Evolutionary conservation across 495 filamentous ascomycete genomes (phyloP), one percentile per base, ranked within the genome.

Genomic region (Tuber aestivum): DNA sequence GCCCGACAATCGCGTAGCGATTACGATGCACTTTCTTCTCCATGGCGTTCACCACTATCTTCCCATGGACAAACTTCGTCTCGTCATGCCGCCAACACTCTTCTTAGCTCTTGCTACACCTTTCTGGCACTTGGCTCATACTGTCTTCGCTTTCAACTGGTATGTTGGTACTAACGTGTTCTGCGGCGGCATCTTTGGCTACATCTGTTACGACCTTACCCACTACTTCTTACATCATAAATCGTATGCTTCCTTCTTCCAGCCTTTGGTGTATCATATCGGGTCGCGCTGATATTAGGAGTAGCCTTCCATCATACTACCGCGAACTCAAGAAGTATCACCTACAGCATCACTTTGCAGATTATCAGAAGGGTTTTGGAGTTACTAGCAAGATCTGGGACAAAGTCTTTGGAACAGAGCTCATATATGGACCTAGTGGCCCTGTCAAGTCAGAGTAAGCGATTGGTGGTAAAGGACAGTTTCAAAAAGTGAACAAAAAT

Each of bases 141-240:
- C 88, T 5, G 83, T 98, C 71, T 93, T 98, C 84, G 93, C 84
- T 84, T 97, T 89, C 83, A 88, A 97, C 83, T 97, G 93, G 94
- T 87, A 90, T 84, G 88, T 92, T 3, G 96, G 89, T 32, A 88
- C 90, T 3, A 86, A 90, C 4, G 90, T 92, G 8, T 98, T 87
- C 86, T 95, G 91, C 82, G 96, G 96, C 41, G 96, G 94, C 74
- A 90, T 99, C 70, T 97, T 97, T 79, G 96, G 96, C 40, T 99
- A 98, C 82, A 88, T 97, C 72, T 93, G 91, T 85, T 99, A 99
- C 86, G 96, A 99, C 83, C 76, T 97, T 86, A 98, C 95, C 21
- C 96, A 99, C 84, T 99, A 98, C 85, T 97, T 98, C 88, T 89
- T 99, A n/a, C 96, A 99, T 84, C 96, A 99, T 85, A 91, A 91